Percentiles rank a stretch among this genome's conserved stretches.
Conservation (phyloP, 129 eudicot genomes). For the Sambucus nigra region DNA sequence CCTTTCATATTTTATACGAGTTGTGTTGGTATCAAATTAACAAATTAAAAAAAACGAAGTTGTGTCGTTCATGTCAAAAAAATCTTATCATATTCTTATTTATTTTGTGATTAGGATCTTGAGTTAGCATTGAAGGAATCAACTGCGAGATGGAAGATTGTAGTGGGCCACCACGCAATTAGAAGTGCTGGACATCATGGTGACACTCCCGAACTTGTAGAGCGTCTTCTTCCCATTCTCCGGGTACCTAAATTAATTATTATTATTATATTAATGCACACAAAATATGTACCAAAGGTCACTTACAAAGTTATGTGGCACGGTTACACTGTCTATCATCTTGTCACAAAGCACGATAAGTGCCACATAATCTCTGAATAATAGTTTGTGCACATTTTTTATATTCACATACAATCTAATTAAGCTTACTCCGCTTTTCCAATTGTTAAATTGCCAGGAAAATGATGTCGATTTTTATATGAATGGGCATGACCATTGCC, state of each 20-base stretch:
- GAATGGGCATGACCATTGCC: conserved; percentile 49
- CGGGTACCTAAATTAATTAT: conserved; percentile 7
- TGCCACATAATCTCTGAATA: no score
- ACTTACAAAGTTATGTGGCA: no score
- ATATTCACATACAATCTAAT: no score
- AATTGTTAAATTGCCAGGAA: conserved; percentile 14
- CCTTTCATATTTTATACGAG: no score
- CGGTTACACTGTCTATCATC: background rate
- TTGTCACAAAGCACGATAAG: no score
- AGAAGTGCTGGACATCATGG: conserved; percentile 43
- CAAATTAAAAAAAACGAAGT: no score
- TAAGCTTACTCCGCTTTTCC: no score
- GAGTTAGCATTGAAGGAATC: conserved; percentile 22
- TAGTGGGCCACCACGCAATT: conserved; percentile 40
- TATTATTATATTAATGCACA: no score
- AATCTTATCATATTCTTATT: background rate
- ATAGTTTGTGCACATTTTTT: no score
- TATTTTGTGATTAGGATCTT: conserved; percentile 14
- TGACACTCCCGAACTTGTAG: conserved; percentile 30
- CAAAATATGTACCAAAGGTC: no score
- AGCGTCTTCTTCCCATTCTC: conserved; percentile 32
- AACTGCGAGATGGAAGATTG: conserved; percentile 39
- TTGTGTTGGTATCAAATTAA: no score
- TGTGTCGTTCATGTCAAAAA: no score
- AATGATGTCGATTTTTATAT: conserved; percentile 29